A percentile compares a stretch with the other conserved stretches of the same genome.
Conservation (phyloP, 305 asterid species). For the Solanum hybrid region DNA sequence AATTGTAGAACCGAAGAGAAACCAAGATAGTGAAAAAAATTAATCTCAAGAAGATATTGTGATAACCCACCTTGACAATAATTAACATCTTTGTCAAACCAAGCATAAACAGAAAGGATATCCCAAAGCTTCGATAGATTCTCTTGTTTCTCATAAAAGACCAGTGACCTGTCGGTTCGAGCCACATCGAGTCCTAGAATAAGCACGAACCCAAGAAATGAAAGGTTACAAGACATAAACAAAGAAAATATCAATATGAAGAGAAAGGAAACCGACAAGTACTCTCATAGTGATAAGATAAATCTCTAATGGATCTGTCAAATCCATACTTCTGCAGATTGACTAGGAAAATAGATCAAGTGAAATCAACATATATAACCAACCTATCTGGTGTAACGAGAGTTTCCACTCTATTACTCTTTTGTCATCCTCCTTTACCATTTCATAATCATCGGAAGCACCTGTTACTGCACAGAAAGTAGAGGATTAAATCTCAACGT, state of each 20-base stretch:
- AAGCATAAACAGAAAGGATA: constrained; percentile 72
- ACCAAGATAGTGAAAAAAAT: neutral
- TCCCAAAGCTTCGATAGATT: constrained; percentile 91
- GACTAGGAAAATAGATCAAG: neutral
- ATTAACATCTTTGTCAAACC: constrained; percentile 89
- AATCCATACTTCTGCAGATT: neutral
- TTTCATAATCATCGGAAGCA: constrained; percentile 18
- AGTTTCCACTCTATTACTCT: constrained; percentile 81
- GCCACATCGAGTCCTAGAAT: constrained; percentile 79
- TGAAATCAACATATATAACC: neutral
- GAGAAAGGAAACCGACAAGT: neutral
- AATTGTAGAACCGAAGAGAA: neutral
- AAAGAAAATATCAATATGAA: neutral
- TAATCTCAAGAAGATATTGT: neutral
- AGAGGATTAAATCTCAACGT: constrained; percentile 5
- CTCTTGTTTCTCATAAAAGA: constrained; percentile 74
- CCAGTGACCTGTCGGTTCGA: constrained; percentile 82
- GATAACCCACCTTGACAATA: constrained; percentile 79
- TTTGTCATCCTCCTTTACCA: constrained; percentile 44
- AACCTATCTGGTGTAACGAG: constrained; percentile 89
- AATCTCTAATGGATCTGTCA: neutral
- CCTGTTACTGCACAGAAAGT: constrained; percentile 27
- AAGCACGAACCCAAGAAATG: constrained; percentile 7
- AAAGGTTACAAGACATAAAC: constrained; percentile 1
- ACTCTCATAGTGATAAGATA: neutral